Evolutionary conservation across 225 moss, liverwort and hornwort genomes (phyloP), one percentile per base, ranked within the genome.

Genomic region (Rhytidiadelphus loreus): DNA sequence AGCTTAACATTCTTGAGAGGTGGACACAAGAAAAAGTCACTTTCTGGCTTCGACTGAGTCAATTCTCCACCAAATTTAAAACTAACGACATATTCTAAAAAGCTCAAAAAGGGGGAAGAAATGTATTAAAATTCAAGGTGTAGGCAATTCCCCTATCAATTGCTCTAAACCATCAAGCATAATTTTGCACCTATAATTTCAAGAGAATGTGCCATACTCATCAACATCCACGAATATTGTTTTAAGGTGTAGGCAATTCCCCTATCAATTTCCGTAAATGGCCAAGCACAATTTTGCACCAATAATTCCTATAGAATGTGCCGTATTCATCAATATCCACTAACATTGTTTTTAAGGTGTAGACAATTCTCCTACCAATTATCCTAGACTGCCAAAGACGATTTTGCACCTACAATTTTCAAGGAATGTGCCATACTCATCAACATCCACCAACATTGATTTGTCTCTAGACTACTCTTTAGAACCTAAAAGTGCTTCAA

Each of bases 321-420:
- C 2, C 2, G 23, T 39, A 23, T 0, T 68, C 22, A 63, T 63
- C 9, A 33, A 63, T 9, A 33, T 64, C 33, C 18, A 64, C 64
- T 9, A 33, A 33, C 5, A 18, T 5, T 63, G 1, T 66, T n/a
- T 46, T 65, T 11, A 37, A 20, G 6, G 11, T 65, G 65, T 11
- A 37, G 26, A 6, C 11, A 37, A 21, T 20, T 37, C 3, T 3
- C 33, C 70, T 41, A 69, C 13, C 22, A 39, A 39, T 41, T 70
- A 24, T 5, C 4, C 1, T 41, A 8, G 24, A 23, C 0, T 13
- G 0, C 4, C 39, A 39, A 69, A 1, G 2, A 24, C 13, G 41
- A 24, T 70, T 41, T 69, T 24, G 8, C 25, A 24, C 13, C 39
- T 23, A 13, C 14, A 13, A 6, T 69, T 39, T 24, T 1, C 1